Evolutionary conservation across 1,284 basidiomycete species (phyloP), one percentile per base, ranked within the genome.

Genomic region (Apiotrichum akiyoshidainum): DNA sequence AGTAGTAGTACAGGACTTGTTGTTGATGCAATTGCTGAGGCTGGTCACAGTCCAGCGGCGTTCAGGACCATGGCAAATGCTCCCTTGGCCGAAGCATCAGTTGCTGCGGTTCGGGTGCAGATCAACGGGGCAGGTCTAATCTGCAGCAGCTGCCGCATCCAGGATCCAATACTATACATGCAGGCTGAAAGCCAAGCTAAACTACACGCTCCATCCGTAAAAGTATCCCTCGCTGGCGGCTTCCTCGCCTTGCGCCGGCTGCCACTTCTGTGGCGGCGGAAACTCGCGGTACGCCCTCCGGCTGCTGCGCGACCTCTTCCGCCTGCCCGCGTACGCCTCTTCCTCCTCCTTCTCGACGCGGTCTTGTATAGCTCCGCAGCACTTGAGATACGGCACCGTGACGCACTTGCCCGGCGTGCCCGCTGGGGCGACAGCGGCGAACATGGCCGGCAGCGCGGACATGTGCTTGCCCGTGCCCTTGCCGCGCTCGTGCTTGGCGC

Each of bases 181-280:
- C 26, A 31, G 7, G 3, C 26, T 31, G 26, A 3, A 31, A 31
- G 26, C 26, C 26, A 31, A 31, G 26, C 7, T 31, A 41, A 45
- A 35, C 48, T 50, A 50, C 34, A 50, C 48, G 35, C 48, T 50
- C 48, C 48, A 50, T 22, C 48, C 48, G 22, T 50, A 50, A 21
- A 50, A 50, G n/a, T 50, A 40, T 33, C 48, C 48, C 35, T 35
- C 48, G 21, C 48, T 50, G 21, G 35, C 35, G 10, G 19, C 48
- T 35, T 50, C 48, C 5, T 8, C 34, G 21, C 48, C 48, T 13
- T 40, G 8, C 35, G 21, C 37, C 9, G 48, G 48, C 35, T 5
- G 12, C 48, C 48, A 50, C 35, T 39, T 39, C 48, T 37, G 48
- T 33, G 48, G 35, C 1, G 48, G 48, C 31, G 37, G 37, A 12